phyloP scores from a whole-genome alignment of 805 yeast species.

The Lipomyces sp. region DNA sequence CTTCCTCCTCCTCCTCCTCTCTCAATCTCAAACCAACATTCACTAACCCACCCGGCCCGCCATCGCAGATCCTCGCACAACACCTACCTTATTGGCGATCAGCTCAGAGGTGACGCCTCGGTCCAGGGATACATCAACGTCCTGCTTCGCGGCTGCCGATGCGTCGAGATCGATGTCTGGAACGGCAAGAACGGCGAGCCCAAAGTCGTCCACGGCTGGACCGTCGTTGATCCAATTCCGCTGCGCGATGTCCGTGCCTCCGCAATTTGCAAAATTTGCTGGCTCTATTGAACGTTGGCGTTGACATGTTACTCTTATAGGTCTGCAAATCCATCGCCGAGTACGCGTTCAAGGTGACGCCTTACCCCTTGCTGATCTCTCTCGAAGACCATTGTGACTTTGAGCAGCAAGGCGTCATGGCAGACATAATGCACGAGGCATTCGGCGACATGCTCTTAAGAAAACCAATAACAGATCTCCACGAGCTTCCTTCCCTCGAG shows the following conservation, averaged over 20 bases:
- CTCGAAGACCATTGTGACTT: slow-evolving; percentile 75
- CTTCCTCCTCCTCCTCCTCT: not conserved
- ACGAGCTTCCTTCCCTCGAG: slow-evolving; percentile 64
- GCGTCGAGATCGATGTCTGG: slow-evolving; percentile 93
- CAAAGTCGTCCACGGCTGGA: slow-evolving; percentile 81
- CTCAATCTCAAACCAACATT: not conserved
- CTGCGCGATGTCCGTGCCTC: slow-evolving; percentile 57
- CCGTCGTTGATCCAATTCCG: slow-evolving; percentile 71
- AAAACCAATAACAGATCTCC: slow-evolving; percentile 38
- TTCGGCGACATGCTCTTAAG: slow-evolving; percentile 57
- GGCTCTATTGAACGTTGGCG: not conserved
- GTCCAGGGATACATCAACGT: slow-evolving; percentile 87
- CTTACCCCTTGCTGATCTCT: slow-evolving; percentile 78
- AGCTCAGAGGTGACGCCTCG: slow-evolving; percentile 81
- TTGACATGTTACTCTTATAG: no score
- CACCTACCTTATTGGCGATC: slow-evolving; percentile 83
- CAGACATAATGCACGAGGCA: slow-evolving; percentile 48
- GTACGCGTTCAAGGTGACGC: slow-evolving; percentile 83
- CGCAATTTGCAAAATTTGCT: not conserved
- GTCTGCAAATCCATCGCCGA: slow-evolving; percentile 53
- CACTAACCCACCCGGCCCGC: no score
- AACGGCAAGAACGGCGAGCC: slow-evolving; percentile 61
- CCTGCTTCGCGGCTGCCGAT: slow-evolving; percentile 84
- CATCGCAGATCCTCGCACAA: slow-evolving; percentile 65
- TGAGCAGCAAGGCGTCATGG: slow-evolving; percentile 60